Conservation (phyloP, 345 rosid species). For the Eutrema yunnanense region DNA sequence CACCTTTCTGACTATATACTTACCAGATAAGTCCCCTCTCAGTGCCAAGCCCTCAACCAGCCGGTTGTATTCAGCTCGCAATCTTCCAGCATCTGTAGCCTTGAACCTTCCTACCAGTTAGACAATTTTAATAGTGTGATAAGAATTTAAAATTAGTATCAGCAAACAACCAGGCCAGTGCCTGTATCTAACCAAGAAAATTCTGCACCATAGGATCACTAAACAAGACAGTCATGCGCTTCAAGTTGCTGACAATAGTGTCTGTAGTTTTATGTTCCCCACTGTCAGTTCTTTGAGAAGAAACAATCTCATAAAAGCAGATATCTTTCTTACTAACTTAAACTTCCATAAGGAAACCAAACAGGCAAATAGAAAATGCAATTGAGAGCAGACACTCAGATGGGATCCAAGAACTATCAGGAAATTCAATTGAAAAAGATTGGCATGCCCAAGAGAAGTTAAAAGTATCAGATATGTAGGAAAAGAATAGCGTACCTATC, state of each 20-base stretch:
- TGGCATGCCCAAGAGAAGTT: neutral
- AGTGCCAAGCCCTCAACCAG: constrained; percentile 91
- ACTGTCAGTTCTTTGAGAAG: neutral
- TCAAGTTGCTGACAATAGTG: neutral
- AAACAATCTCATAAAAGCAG: neutral
- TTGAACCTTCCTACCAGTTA: constrained; percentile 98
- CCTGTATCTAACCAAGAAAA: neutral
- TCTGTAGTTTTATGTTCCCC: neutral
- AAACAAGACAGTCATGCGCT: constrained; percentile 1
- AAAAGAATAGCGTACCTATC: constrained; percentile 50
- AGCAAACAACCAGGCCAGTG: constrained; percentile 10
- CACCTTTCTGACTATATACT: constrained; percentile 12
- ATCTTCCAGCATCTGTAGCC: constrained; percentile 90
- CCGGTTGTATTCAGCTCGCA: constrained; percentile 89
- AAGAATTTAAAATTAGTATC: constrained; percentile 21
- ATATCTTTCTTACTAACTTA: neutral
- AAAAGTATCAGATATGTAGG: neutral
- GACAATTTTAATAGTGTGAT: constrained; percentile 35
- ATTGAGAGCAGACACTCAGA: neutral
- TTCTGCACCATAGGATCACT: neutral
- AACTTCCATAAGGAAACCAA: neutral
- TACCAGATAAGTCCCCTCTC: constrained; percentile 85
- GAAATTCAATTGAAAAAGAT: neutral
- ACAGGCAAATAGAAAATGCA: neutral
- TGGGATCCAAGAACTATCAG: neutral